phyloP scores from a whole-genome alignment of 805 yeast species.

The Komagataella phaffii region DNA sequence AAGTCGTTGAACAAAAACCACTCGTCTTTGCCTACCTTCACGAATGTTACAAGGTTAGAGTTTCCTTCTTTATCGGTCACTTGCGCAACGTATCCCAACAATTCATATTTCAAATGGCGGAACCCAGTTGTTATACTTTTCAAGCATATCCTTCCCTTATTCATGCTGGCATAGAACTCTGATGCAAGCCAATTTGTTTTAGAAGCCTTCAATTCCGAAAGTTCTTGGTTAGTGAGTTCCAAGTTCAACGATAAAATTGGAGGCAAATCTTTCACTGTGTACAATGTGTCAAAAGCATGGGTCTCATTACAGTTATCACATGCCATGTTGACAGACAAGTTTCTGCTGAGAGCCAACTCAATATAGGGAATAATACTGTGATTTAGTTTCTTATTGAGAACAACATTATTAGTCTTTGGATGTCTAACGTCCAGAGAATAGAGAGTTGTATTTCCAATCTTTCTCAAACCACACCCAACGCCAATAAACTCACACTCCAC shows the following conservation, averaged over 20 bases:
- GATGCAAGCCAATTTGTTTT: constrained; percentile 44
- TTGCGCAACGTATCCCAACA: constrained; percentile 60
- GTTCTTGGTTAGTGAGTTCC: constrained; percentile 39
- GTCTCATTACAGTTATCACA: constrained; percentile 38
- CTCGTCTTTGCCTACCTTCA: constrained; percentile 25
- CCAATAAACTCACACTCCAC: constrained; percentile 28
- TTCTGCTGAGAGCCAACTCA: constrained; percentile 46
- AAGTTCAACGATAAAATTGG: constrained; percentile 52
- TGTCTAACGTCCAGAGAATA: neutral
- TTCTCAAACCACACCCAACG: constrained; percentile 18
- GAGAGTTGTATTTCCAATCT: constrained; percentile 17
- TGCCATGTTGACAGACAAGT: constrained; percentile 32
- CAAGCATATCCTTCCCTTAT: constrained; percentile 23
- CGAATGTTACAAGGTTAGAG: constrained; percentile 49
- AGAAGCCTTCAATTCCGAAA: constrained; percentile 32
- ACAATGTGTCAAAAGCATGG: constrained; percentile 41
- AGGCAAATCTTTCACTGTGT: constrained; percentile 37
- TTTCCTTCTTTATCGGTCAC: constrained; percentile 40
- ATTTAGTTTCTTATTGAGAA: constrained; percentile 8
- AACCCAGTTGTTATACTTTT: constrained; percentile 15
- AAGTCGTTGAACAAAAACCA: constrained; percentile 93
- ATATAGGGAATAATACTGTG: constrained; percentile 39
- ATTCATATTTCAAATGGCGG: constrained; percentile 33
- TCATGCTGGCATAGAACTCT: constrained; percentile 36
- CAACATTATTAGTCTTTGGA: neutral